Evolutionary conservation across 1,139 yeast species (phyloP).

Genomic region (Yamadazyma jaroonii): DNA sequence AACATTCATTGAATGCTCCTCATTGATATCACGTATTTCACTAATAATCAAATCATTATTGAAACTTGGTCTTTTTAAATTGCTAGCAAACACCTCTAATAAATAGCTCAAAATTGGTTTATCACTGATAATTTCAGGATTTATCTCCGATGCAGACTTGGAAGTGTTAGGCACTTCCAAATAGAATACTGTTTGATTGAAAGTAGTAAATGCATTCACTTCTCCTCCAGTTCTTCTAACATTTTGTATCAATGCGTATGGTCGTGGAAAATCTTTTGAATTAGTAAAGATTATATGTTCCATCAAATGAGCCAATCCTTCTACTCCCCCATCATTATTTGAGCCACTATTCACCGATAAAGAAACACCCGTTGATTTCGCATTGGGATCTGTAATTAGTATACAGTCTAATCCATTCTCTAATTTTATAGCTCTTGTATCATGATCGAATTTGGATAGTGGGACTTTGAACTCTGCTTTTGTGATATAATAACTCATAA

Average conservation of each 20-base stretch:
- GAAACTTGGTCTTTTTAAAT: constrained; percentile 51
- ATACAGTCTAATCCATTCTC: constrained; percentile 53
- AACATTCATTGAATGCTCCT: constrained; percentile 58
- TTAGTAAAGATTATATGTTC: constrained; percentile 68
- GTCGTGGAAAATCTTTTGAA: constrained; percentile 50
- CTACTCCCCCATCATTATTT: constrained; percentile 52
- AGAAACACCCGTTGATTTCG: constrained; percentile 38
- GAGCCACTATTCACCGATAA: constrained; percentile 63
- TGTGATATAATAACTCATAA: background rate
- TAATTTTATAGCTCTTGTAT: constrained; percentile 1
- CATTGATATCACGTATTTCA: constrained; percentile 60
- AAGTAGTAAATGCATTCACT: constrained; percentile 65
- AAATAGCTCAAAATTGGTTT: constrained; percentile 41
- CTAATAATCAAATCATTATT: constrained; percentile 35
- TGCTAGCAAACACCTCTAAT: constrained; percentile 49
- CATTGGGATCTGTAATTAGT: constrained; percentile 57
- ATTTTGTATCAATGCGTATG: constrained; percentile 42
- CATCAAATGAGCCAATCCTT: constrained; percentile 72
- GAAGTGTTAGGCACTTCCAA: constrained; percentile 53
- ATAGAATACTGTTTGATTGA: constrained; percentile 58
- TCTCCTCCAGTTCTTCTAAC: constrained; percentile 51
- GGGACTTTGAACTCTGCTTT: constrained; percentile 6
- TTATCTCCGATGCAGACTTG: constrained; percentile 1
- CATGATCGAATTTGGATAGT: background rate
- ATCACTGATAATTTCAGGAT: constrained; percentile 11